phyloP scores from a whole-genome alignment of 2,329 filamentous ascomycete species.

The Botrytis medusae region DNA sequence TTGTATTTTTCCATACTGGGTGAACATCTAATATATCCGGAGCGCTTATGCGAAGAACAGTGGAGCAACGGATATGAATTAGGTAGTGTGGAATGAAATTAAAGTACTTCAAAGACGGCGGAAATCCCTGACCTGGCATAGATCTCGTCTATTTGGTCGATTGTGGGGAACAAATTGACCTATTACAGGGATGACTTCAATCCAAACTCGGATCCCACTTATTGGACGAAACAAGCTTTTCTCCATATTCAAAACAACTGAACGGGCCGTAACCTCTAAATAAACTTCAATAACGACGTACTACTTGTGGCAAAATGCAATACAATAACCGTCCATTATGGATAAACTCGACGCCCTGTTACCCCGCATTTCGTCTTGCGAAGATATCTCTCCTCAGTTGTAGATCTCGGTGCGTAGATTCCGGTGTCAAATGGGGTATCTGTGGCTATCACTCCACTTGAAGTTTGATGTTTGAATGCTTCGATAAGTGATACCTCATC shows the following conservation, averaged over 20 bases:
- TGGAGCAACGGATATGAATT: slow-evolving; percentile 10
- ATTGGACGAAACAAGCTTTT: slow-evolving; percentile 16
- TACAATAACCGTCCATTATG: background rate
- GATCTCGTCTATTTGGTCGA: slow-evolving; percentile 12
- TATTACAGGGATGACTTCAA: background rate
- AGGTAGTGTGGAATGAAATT: background rate
- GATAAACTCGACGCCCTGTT: slow-evolving; percentile 12
- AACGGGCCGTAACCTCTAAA: slow-evolving; percentile 4
- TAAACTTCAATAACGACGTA: background rate
- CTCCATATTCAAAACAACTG: background rate
- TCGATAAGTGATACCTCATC: background rate
- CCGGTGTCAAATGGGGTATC: background rate
- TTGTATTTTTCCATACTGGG: slow-evolving; percentile 8
- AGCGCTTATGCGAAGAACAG: slow-evolving; percentile 4
- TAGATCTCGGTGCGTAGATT: background rate
- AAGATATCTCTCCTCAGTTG: background rate
- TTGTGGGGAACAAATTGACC: slow-evolving; percentile 4
- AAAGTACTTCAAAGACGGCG: background rate
- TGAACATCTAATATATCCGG: slow-evolving; percentile 12
- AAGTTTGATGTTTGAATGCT: background rate
- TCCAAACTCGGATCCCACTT: background rate
- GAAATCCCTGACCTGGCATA: background rate
- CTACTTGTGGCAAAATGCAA: background rate
- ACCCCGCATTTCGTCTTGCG: slow-evolving; percentile 17
- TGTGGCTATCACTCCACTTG: slow-evolving; percentile 14